Base-by-base conservation (phyloP, 106 monocot species). In the Gastrodia elata region DNA sequence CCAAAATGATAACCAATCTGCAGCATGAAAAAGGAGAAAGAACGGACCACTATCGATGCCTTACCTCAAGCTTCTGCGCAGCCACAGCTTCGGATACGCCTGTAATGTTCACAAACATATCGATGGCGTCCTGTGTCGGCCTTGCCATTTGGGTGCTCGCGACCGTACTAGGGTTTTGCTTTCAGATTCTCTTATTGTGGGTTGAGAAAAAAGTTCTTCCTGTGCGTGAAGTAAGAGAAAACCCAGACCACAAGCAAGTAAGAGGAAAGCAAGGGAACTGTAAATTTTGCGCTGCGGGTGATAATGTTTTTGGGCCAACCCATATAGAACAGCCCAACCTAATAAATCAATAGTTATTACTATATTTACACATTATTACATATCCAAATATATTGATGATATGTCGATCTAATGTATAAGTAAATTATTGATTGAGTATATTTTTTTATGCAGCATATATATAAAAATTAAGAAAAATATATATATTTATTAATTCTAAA, bases 31-130 rank as follows among this genome's bases (percentile, higher is more conserved):
- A 67, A 67, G 22, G n/a, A 38, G 38, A 27, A 26, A 0, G 4
- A 69, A 25, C 32, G 42, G 39, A 28, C 4, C 5, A 20, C 5
- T 3, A 35, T 43, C 25, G 6, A 38, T 2, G 41, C 6, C 38
- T 49, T 73, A 86, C 89, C 83, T 86, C 74, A 49, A 89, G 86
- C 74, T 82, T 89, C 74, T 79, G 83, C 39, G 83, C 40, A 15
- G 89, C 89, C 72, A 84, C 77, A 68, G 81, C 65, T 65, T 83
- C 84, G 39, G 81, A 71, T 35, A 79, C 76, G 43, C 89, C 86
- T 39, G 89, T 89, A 79, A 86, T 84, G 78, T 81, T 82, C 35
- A 81, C 77, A 73, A 89, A 89, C 41, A 83, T 86, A 16, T 89
- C 86, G 79, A 89, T 89, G 78, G 81, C 79, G 28, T 89, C 86